phyloP scores from a whole-genome alignment of 371 early-diverging fungal genomes.

The Synchytrium microbalum region DNA sequence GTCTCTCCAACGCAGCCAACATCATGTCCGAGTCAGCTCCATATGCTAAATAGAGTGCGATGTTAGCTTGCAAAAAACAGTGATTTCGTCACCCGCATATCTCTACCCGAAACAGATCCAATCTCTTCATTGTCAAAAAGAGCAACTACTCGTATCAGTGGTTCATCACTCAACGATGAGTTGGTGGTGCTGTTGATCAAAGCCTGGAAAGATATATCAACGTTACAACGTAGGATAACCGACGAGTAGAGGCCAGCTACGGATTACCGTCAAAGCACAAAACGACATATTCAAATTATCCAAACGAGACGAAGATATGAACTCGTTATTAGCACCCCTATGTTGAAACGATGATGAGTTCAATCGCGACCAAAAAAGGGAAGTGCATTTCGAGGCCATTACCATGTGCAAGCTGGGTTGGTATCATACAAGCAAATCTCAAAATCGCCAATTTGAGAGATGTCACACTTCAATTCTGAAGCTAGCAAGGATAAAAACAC shows the following conservation, averaged over 20 bases:
- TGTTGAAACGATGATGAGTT: no score
- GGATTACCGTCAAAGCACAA: conserved; percentile 60
- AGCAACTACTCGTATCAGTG: conserved; percentile 75
- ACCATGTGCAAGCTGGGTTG: conserved; percentile 71
- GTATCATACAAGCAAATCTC: conserved; percentile 91
- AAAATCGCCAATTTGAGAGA: conserved; percentile 77
- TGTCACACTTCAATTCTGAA: conserved; percentile 23
- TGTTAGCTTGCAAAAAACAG: conserved; percentile 1
- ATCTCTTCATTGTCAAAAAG: conserved; percentile 98
- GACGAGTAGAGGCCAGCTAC: not conserved
- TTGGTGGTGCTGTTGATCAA: conserved; percentile 41
- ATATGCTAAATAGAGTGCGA: no score
- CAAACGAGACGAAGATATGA: conserved; percentile 84
- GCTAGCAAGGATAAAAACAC: conserved; percentile 1
- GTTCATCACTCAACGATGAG: conserved; percentile 51
- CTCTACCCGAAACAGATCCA: conserved; percentile 88
- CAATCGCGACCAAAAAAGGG: no score
- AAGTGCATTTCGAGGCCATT: no score
- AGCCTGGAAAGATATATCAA: conserved; percentile 21
- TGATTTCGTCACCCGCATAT: no score
- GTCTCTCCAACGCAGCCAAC: conserved; percentile 29
- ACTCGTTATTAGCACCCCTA: conserved; percentile 83
- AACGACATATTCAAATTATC: conserved; percentile 95
- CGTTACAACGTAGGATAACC: not conserved
- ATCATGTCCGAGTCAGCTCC: conserved; percentile 91